Base-by-base conservation (phyloP, 352 stramenopile species). In the Phytophthora ohioensis region DNA sequence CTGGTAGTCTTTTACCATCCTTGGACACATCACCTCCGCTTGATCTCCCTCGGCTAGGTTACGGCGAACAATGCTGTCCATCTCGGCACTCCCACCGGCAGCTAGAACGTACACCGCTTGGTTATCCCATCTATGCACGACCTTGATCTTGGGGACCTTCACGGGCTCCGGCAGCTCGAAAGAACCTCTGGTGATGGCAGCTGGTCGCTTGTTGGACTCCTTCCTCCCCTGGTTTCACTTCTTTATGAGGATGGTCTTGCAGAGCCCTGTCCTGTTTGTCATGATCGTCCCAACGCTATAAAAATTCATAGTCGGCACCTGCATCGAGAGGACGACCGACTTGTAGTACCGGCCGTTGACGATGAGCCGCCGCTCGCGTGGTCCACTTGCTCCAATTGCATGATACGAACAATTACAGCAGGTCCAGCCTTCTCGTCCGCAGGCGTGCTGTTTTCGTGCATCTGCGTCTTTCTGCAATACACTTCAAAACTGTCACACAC, bases 211-310 rank as follows among this genome's bases (percentile, higher is more conserved):
- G 21, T 27, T 27, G 21, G 21, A 27, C 21, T 27, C 1, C 1
- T 27, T 27, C 21, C 21, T 27, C 21, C 21, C 21, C 1, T 27
- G 21, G 21, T 39, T 57, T 15, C 39, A 36, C 35, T 64, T 56
- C 9, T 36, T 15, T 0, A 34, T 46, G 5, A 64, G 30, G 31
- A 64, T 48, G 4, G 4, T 3, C 4, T 51, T 21, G 32, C 32
- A 46, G 6, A 64, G 34, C 3, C 45, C 57, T 6, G 9, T 8
- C 3, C 32, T 42, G 34, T 42, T 43, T 15, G 21, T 41, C 47
- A 66, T 66, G 10, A 67, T 32, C 7, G 59, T 59, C 3, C 12
- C 59, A 9, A 67, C 32, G 46, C 38, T 59, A n/a, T 67, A 67
- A 15, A 60, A 55, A 2, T 3, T 35, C 48, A 67, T 67, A 4